A percentile compares a stretch with the other conserved stretches of the same genome.
phyloP scores from a whole-genome alignment of 1,284 basidiomycete genomes.

The Boletellus deceptivus region DNA sequence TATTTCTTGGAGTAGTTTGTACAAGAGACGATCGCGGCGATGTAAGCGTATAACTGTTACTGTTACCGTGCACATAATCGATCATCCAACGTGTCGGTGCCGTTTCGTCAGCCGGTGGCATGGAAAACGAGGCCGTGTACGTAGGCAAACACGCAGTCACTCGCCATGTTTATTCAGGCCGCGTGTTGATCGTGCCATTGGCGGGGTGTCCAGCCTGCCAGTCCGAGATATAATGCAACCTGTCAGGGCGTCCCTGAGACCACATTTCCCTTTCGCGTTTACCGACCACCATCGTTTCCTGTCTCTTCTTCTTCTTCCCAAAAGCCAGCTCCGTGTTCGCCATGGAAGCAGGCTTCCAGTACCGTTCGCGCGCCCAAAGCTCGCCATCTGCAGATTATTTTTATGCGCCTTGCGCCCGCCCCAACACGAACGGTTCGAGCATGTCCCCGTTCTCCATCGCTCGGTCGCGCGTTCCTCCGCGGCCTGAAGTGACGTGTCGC shows the following conservation, averaged over 20 bases:
- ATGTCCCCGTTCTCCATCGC: slow-evolving; percentile 14
- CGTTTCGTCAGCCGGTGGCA: slow-evolving; percentile 12
- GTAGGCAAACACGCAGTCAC: slow-evolving; percentile 23
- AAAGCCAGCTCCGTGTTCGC: slow-evolving; percentile 1
- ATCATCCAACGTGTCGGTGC: slow-evolving; percentile 32
- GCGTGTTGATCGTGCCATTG: slow-evolving; percentile 34
- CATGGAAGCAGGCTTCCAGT: slow-evolving; percentile 32
- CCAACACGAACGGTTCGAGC: slow-evolving; percentile 25
- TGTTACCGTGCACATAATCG: slow-evolving; percentile 11
- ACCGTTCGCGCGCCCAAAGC: slow-evolving; percentile 26
- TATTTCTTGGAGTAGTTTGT: slow-evolving; percentile 14
- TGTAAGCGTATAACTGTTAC: slow-evolving; percentile 5
- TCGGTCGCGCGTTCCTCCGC: slow-evolving; percentile 25
- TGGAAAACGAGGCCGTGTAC: slow-evolving; percentile 31
- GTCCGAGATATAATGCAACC: slow-evolving; percentile 32
- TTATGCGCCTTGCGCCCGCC: slow-evolving; percentile 16
- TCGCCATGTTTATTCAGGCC: slow-evolving; percentile 17
- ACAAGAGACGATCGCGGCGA: slow-evolving; percentile 11
- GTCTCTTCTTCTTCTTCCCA: not conserved
- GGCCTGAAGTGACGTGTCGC: slow-evolving; percentile 21
- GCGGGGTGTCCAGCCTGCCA: slow-evolving; percentile 27
- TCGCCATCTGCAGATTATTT: slow-evolving; percentile 18
- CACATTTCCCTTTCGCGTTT: slow-evolving; percentile 12
- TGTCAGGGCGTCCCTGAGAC: slow-evolving; percentile 16
- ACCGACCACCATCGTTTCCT: slow-evolving; percentile 7